These are phyloP conservation scores for Malassezia sympodialis DNA, from an alignment of 1,284 basidiomycete genomes.

Conservation along the genomic window DNA sequence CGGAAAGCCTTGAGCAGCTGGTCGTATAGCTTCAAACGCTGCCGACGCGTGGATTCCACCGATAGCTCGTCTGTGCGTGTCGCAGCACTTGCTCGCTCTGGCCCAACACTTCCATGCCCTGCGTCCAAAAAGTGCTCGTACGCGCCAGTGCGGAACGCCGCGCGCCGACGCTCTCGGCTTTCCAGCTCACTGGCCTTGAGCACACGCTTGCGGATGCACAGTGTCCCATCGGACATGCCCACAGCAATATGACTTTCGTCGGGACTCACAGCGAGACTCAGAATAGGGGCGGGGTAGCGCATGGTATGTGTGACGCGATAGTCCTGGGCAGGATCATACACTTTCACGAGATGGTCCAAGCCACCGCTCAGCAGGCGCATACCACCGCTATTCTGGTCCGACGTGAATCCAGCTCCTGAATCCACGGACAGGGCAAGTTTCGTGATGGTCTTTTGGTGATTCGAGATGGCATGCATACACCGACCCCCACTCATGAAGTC, in stretches of 20 bases:
- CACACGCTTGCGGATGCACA: conserved; percentile 56
- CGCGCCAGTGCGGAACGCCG: conserved; percentile 56
- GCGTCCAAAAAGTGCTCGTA: conserved; percentile 60
- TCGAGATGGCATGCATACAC: conserved; percentile 50
- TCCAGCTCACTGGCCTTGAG: conserved; percentile 60
- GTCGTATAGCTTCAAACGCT: conserved; percentile 77
- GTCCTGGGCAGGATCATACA: conserved; percentile 72
- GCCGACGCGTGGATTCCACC: conserved; percentile 59
- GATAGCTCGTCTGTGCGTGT: conserved; percentile 49
- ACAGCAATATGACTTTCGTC: conserved; percentile 92
- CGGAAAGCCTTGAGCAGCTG: conserved; percentile 80
- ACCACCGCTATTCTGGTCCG: conserved; percentile 50
- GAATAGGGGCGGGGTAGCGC: conserved; percentile 86
- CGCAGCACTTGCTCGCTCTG: conserved; percentile 16
- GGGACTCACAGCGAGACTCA: conserved; percentile 87
- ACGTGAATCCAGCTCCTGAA: conserved; percentile 31
- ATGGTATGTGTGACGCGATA: conserved; percentile 87
- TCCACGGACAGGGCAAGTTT: conserved; percentile 53
- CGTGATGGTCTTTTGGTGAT: conserved; percentile 97
- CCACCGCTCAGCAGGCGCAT: conserved; percentile 76
- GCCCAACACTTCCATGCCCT: background rate
- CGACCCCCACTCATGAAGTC: conserved; percentile 84
- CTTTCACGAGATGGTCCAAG: conserved; percentile 94
- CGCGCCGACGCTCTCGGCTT: conserved; percentile 50
- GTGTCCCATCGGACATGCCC: conserved; percentile 91